phyloP scores from a whole-genome alignment of 2,329 filamentous ascomycete genomes.

The Seiridium unicorne region DNA sequence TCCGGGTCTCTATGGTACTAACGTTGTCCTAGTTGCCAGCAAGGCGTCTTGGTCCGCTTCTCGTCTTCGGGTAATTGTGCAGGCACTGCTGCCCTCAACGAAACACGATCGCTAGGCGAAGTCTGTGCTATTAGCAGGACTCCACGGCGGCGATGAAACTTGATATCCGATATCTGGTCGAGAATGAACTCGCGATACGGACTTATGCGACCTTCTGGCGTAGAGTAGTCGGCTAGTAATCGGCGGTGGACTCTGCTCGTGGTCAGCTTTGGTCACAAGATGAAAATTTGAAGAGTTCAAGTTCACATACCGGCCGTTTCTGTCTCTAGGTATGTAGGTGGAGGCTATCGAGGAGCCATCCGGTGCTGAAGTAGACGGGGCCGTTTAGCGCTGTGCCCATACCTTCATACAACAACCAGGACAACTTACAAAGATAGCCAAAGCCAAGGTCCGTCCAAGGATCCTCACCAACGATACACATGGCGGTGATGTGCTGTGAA shows the following conservation, averaged over 20 bases:
- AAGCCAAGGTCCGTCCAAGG: conserved; percentile 37
- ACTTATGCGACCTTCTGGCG: conserved; percentile 5
- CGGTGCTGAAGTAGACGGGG: conserved; percentile 22
- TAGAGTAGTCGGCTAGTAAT: conserved; percentile 17
- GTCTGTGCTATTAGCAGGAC: conserved; percentile 37
- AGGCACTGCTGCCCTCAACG: not conserved
- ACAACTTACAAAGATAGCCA: conserved; percentile 42
- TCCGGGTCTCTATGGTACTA: not conserved
- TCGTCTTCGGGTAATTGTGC: conserved; percentile 7
- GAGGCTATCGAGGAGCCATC: conserved; percentile 34
- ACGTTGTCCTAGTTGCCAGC: not conserved
- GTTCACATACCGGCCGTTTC: conserved; percentile 36
- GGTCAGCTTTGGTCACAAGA: not conserved
- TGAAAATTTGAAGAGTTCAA: not conserved
- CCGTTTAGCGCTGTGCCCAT: no score
- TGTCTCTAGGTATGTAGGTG: conserved; percentile 41
- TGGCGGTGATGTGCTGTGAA: conserved; percentile 34
- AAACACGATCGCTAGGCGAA: not conserved
- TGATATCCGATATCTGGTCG: conserved; percentile 43
- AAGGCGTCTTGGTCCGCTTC: not conserved
- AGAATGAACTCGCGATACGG: conserved; percentile 32
- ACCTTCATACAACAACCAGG: no score
- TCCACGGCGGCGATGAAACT: conserved; percentile 37
- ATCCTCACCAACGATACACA: conserved; percentile 39
- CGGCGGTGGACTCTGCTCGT: conserved; percentile 17